These are phyloP conservation scores for Solanum neorickii DNA, from an alignment of 257 asterid genomes.

Conservation along the genomic window DNA sequence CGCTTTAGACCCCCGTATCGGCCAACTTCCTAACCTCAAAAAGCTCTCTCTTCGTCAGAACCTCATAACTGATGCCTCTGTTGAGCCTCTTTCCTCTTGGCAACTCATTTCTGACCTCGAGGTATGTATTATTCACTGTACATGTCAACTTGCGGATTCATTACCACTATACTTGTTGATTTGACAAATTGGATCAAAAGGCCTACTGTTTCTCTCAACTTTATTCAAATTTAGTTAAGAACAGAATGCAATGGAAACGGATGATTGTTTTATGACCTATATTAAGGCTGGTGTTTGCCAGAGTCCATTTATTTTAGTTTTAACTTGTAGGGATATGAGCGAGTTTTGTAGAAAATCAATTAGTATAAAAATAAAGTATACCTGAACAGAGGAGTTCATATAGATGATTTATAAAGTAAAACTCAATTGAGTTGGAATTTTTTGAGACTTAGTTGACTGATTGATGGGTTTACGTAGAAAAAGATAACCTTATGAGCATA, in stretches of 20 bases:
- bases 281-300: neutral
- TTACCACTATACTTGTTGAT: neutral
- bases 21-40: slow-evolving; percentile 57
- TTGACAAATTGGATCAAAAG: neutral
- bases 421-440: neutral
- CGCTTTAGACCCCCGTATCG: slow-evolving; percentile 70
- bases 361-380: neutral
- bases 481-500: neutral
- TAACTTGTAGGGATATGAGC: neutral
- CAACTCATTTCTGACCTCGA: slow-evolving; percentile 54
- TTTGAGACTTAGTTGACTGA: neutral
- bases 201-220: neutral
- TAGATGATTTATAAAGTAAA: neutral
- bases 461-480: neutral
- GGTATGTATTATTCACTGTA: slow-evolving; percentile 17
- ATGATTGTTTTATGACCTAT: neutral
- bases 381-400: neutral
- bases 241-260: neutral
- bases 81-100: slow-evolving; percentile 63
- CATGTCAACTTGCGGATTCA: neutral
- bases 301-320: neutral
- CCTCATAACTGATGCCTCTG: slow-evolving; percentile 50
- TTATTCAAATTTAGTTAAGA: neutral
- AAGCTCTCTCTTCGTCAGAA: slow-evolving; percentile 93
- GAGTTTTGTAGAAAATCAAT: neutral